These are phyloP conservation scores for Nicotiana sylvestris DNA, from an alignment of 257 asterid genomes.

Conservation along the genomic window DNA sequence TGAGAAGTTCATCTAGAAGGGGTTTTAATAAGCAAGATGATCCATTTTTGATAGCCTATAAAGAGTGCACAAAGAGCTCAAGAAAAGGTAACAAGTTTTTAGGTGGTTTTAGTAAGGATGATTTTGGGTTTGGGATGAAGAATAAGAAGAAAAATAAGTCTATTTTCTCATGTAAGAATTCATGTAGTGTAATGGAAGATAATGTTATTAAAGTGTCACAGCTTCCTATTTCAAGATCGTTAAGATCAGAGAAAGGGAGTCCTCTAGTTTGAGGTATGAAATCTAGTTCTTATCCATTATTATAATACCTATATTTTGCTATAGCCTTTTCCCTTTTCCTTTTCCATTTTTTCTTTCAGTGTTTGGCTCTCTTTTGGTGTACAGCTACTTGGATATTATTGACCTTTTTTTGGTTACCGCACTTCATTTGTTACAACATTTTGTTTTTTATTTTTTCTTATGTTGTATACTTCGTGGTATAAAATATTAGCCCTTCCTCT, in stretches of 20 bases:
- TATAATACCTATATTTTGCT: background rate
- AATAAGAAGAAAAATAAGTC: constrained; percentile 31
- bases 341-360: background rate
- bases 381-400: background rate
- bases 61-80: constrained; percentile 62
- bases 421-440: background rate
- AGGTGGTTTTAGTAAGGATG: constrained; percentile 12
- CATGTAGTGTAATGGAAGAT: constrained; percentile 37
- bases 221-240: constrained; percentile 46
- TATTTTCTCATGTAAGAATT: constrained; percentile 49
- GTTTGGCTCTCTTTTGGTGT: background rate
- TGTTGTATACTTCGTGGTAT: background rate
- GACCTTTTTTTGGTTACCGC: background rate
- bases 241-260: constrained; percentile 12
- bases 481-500: background rate
- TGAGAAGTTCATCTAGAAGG: constrained; percentile 29
- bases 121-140: constrained; percentile 31
- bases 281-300: background rate
- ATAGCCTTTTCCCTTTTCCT: background rate
- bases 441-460: background rate
- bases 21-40: constrained; percentile 36
- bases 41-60: constrained; percentile 61
- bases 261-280: background rate
- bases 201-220: constrained; percentile 36
- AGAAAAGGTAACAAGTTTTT: constrained; percentile 22